Evolutionary conservation across 75 land plant species (phyloP).

Genomic region (Pinus tabuliformis): DNA sequence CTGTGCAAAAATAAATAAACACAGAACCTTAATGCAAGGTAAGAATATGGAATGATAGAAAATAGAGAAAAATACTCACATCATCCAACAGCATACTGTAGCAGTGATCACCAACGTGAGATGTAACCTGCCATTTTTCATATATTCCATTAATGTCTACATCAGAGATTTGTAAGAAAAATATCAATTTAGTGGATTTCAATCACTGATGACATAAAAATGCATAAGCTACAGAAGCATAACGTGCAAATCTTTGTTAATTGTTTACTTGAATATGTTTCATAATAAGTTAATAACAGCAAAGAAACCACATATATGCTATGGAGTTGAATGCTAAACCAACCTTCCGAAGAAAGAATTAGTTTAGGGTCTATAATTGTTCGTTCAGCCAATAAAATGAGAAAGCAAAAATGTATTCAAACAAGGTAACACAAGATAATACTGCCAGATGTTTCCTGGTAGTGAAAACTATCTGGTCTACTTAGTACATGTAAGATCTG

Average conservation of each 20-base stretch:
- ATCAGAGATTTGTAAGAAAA: neutral
- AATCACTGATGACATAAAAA: neutral
- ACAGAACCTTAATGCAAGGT: neutral
- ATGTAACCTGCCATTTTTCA: conserved; percentile 43
- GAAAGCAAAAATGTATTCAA: neutral
- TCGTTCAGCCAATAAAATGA: neutral
- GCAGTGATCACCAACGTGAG: conserved; percentile 61
- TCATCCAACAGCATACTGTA: conserved; percentile 75
- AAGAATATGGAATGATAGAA: neutral
- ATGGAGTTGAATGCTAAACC: neutral
- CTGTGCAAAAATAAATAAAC: neutral
- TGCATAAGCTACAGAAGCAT: neutral
- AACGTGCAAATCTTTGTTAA: neutral
- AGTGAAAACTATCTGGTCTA: neutral
- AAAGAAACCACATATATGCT: neutral
- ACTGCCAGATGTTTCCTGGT: neutral
- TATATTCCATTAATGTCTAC: neutral
- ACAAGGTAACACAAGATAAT: neutral
- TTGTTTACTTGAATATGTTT: neutral
- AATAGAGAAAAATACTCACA: conserved; percentile 34
- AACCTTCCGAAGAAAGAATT: neutral
- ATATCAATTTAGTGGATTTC: neutral
- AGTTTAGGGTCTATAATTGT: neutral
- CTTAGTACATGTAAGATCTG: neutral
- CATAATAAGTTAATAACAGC: conserved; percentile 8